Percentiles rank a stretch among this genome's conserved stretches.
Conservation (phyloP, 192 early-diverging fungal genomes). For the Backusella psychrophila region DNA sequence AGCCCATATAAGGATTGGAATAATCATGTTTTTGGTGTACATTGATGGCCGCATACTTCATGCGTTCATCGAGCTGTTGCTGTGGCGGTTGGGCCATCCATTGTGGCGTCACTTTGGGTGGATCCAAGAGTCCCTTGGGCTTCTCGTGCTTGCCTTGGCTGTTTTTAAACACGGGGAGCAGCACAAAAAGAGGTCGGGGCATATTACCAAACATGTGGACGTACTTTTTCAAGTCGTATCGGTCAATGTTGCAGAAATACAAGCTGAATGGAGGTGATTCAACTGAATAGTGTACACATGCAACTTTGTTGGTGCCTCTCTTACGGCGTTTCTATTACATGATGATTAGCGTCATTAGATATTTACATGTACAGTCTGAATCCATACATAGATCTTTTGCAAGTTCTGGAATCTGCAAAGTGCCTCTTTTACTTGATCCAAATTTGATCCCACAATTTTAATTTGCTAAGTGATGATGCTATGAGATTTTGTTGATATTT, state of each 20-base stretch:
- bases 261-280: not conserved
- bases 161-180: conserved; percentile 14
- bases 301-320: not conserved
- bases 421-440: conserved; percentile 16
- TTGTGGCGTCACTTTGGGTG: not conserved
- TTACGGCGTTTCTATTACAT: not conserved
- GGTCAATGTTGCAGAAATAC: not conserved
- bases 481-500: not conserved
- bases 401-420: conserved; percentile 11
- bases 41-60: not conserved
- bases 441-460: conserved; percentile 3
- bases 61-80: not conserved
- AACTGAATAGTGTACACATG: not conserved
- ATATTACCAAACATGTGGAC: not conserved
- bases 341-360: not conserved
- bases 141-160: not conserved
- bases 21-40: not conserved
- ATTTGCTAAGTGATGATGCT: conserved; percentile 2
- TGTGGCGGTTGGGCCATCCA: not conserved
- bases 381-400: conserved; percentile 5
- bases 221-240: not conserved
- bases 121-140: not conserved
- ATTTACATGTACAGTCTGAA: no score
- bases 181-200: not conserved
- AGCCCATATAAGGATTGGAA: not conserved